phyloP scores from a whole-genome alignment of 345 rosid genomes.

The Brassica cretica region DNA sequence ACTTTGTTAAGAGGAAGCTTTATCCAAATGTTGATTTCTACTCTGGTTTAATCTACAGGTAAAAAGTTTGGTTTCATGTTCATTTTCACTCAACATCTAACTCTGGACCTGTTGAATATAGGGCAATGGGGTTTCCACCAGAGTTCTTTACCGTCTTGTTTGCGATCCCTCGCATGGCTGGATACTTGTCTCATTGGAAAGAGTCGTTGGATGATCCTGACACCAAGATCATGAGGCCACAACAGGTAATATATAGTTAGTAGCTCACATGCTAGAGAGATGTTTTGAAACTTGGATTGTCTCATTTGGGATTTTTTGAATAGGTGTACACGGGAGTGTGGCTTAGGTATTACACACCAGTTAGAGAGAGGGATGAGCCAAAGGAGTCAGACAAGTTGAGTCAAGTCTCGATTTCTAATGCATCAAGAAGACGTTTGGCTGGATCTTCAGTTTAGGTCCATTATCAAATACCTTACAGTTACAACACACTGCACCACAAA shows the following conservation, averaged over 20 bases:
- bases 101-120: slow-evolving; percentile 27
- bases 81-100: slow-evolving; percentile 12
- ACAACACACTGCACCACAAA: background rate
- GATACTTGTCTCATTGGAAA: slow-evolving; percentile 89
- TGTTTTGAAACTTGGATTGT: background rate
- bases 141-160: slow-evolving; percentile 93
- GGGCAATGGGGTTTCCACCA: slow-evolving; percentile 98
- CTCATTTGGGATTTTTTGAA: background rate
- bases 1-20: slow-evolving; percentile 82
- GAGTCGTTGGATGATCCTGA: slow-evolving; percentile 98
- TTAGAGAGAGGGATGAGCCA: slow-evolving; percentile 53
- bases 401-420: slow-evolving; percentile 81
- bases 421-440: slow-evolving; percentile 77
- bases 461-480: background rate
- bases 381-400: slow-evolving; percentile 54
- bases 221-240: slow-evolving; percentile 98
- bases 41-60: slow-evolving; percentile 95
- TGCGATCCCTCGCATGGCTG: slow-evolving; percentile 98
- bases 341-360: slow-evolving; percentile 82
- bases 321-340: slow-evolving; percentile 92
- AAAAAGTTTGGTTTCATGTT: slow-evolving; percentile 7
- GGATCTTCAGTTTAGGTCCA: slow-evolving; percentile 52
- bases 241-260: slow-evolving; percentile 57
- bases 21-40: slow-evolving; percentile 99
- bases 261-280: background rate